Evolutionary conservation across 2,329 filamentous ascomycete genomes (phyloP), one percentile per base, ranked within the genome.

Genomic region (Ophioceras dolichostomum): DNA sequence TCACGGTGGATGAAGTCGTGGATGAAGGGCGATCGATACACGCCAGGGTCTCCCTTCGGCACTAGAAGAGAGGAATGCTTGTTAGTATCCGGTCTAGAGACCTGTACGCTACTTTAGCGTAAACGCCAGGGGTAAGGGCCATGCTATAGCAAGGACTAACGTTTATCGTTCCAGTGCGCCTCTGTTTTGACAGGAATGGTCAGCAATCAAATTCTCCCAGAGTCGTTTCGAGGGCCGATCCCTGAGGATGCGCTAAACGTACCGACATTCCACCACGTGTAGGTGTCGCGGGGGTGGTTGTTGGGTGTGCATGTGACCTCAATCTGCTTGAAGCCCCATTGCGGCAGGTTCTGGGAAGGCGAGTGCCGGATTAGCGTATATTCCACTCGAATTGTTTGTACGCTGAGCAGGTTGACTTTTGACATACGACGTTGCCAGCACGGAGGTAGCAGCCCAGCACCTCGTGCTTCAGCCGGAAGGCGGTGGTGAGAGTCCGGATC

Each of bases 241-340:
- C n/a, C n/a, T n/a, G n/a, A n/a, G n/a, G n/a, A n/a, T n/a, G n/a
- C n/a, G n/a, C n/a, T n/a, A n/a, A n/a, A n/a, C n/a, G n/a, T n/a
- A n/a, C n/a, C n/a, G 24, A 98, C 81, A 62, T 98, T 98, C 91
- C 91, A 98, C 66, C 96, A 91, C 8, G 91, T 98, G 60, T 94
- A 96, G 29, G 87, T 76, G 58, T 98, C 91, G 38, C 79, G 76
- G 6, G 88, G 86, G 52, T 89, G 91, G 67, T 95, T 94, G 49
- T 82, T 76, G 68, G 94, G 95, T 47, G 81, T 79, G 61, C 91
- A 98, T 19, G 87, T 94, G 26, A 91, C 88, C 64, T 98, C 91
- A 47, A 98, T 96, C 64, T 98, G 91, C 67, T 96, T 95, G 72
- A 98, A 98, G 57, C 91, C 91, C 91, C 91, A 98, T 57, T 96